phyloP scores from a whole-genome alignment of 139 green algal species.

The Micractinium conductrix region DNA sequence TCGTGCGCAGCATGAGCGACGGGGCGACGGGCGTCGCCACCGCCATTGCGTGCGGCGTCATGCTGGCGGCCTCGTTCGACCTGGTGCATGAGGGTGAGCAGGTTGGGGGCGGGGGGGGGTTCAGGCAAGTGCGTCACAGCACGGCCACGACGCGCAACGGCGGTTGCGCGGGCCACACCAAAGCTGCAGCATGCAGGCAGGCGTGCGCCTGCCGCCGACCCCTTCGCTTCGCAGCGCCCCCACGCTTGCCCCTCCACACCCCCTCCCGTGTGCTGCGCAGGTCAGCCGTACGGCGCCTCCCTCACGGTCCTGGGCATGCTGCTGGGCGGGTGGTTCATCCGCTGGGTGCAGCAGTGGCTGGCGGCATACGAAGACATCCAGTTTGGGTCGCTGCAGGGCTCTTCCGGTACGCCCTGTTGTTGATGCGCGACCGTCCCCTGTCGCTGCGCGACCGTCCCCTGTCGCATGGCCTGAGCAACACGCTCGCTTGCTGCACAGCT shows the following conservation, averaged over 20 bases:
- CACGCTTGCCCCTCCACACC: no score
- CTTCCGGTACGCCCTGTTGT: conserved; percentile 1
- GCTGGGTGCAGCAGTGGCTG: conserved; percentile 63
- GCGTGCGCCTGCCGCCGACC: no score
- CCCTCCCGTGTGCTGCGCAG: conserved; percentile 27
- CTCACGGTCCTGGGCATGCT: conserved; percentile 78
- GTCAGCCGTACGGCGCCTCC: conserved; percentile 69
- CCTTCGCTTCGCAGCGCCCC: no score
- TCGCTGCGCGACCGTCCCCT: no score
- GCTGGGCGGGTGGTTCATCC: conserved; percentile 82
- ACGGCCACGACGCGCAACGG: no score
- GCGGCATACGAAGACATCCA: conserved; percentile 68
- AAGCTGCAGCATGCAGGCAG: no score
- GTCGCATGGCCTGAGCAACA: no score
- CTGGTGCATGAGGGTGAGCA: conserved; percentile 88
- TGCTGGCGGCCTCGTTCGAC: conserved; percentile 96
- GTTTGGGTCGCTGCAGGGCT: conserved; percentile 33
- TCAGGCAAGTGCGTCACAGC: no score
- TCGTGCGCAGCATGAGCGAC: conserved; percentile 58
- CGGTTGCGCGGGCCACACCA: no score
- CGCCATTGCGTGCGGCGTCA: conserved; percentile 95
- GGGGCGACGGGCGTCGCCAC: conserved; percentile 82
- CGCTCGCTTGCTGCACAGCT: background rate
- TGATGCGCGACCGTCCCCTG: no score
- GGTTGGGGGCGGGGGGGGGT: background rate